Conservation (phyloP, 495 filamentous ascomycete species). For the Aspergillus mulundensis region DNA sequence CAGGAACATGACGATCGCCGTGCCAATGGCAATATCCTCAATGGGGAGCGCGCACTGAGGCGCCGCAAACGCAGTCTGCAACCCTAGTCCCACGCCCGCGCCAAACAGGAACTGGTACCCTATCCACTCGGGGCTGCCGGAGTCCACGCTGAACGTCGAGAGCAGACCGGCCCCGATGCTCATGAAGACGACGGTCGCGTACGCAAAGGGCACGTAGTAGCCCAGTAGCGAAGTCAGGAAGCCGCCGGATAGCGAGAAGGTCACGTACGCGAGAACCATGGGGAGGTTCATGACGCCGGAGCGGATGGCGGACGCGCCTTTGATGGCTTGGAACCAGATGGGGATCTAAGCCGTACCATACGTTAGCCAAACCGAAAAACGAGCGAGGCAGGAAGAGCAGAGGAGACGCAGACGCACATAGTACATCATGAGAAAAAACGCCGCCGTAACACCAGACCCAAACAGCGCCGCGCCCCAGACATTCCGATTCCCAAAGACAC, state of each 20-base stretch:
- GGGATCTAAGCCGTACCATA: no score
- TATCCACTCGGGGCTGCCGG: slow-evolving; percentile 56
- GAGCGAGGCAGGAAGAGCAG: neutral
- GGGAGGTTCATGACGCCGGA: slow-evolving; percentile 38
- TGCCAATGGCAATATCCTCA: slow-evolving; percentile 57
- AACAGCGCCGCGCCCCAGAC: slow-evolving; percentile 44
- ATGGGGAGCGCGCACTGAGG: slow-evolving; percentile 57
- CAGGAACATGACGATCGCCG: slow-evolving; percentile 61
- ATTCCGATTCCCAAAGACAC: slow-evolving; percentile 51
- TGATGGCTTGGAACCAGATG: slow-evolving; percentile 72
- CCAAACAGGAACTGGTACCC: slow-evolving; percentile 69
- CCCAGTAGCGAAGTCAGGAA: slow-evolving; percentile 40
- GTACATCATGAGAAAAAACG: slow-evolving; percentile 28
- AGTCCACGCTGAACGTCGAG: slow-evolving; percentile 52
- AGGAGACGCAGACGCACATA: slow-evolving; percentile 11
- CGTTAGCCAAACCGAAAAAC: neutral
- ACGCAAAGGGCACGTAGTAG: slow-evolving; percentile 63
- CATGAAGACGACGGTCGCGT: slow-evolving; percentile 49
- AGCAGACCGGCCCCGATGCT: slow-evolving; percentile 60
- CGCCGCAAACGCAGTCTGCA: slow-evolving; percentile 63
- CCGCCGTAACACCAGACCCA: slow-evolving; percentile 21
- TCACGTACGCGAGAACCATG: slow-evolving; percentile 42
- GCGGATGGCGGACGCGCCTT: slow-evolving; percentile 24
- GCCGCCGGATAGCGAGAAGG: slow-evolving; percentile 47
- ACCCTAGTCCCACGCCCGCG: slow-evolving; percentile 65